These are phyloP conservation scores for Dactylellina haptotyla DNA, from an alignment of 2,329 filamentous ascomycete species.

Conservation along the genomic window DNA sequence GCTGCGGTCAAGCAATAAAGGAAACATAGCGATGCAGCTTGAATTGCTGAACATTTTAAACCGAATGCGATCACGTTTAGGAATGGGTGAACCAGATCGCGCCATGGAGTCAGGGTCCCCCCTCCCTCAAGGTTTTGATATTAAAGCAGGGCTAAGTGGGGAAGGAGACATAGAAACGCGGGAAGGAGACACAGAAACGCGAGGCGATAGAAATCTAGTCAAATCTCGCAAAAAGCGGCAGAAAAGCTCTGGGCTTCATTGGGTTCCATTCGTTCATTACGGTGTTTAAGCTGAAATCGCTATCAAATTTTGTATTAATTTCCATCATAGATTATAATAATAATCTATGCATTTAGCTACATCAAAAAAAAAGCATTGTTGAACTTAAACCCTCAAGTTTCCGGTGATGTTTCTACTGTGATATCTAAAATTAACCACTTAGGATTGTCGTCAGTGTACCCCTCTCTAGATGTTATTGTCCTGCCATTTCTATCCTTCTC, in stretches of 20 bases:
- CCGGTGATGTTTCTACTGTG: constrained; percentile 1
- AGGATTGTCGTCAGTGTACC: neutral
- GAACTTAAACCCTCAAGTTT: neutral
- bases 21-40: too few species aligned
- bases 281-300: constrained; percentile 15
- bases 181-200: neutral
- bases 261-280: constrained; percentile 27
- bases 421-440: constrained; percentile 13
- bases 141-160: neutral
- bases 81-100: too few species aligned
- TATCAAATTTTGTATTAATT: too few species aligned
- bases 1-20: too few species aligned
- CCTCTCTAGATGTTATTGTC: neutral
- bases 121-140: too few species aligned
- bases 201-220: neutral
- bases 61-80: too few species aligned
- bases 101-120: too few species aligned
- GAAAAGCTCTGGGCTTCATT: neutral
- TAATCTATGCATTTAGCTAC: too few species aligned
- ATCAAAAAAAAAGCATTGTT: too few species aligned
- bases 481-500: neutral
- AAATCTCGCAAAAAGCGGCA: neutral
- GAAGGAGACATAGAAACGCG: neutral
- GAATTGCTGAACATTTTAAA: too few species aligned
- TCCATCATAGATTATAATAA: too few species aligned